A percentile compares a stretch with the other conserved stretches of the same genome.
phyloP scores from a whole-genome alignment of 495 filamentous ascomycete genomes.

The Aspergillus haitiensis region DNA sequence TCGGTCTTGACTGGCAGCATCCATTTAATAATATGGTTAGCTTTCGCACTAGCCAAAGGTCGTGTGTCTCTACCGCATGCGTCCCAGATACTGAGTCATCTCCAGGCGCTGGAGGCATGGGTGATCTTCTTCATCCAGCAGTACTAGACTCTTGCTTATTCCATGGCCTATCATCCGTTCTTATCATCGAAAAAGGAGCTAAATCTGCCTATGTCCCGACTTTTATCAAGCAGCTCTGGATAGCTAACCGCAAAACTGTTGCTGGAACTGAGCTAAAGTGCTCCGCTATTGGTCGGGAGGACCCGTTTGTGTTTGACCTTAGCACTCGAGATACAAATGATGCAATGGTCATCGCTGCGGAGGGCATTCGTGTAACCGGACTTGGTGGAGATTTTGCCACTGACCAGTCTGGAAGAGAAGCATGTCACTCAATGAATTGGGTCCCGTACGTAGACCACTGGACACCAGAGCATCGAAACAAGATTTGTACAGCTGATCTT shows the following conservation, averaged over 20 bases:
- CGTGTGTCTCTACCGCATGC: slow-evolving; percentile 11
- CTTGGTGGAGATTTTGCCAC: slow-evolving; percentile 9
- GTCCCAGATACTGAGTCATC: slow-evolving; percentile 6
- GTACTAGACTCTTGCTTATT: slow-evolving; percentile 11
- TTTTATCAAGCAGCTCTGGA: slow-evolving; percentile 17
- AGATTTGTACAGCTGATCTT: slow-evolving; percentile 7
- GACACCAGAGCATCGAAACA: slow-evolving; percentile 9
- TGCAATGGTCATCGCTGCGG: slow-evolving; percentile 6
- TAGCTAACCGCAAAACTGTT: slow-evolving; percentile 3
- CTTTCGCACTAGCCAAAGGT: slow-evolving; percentile 9
- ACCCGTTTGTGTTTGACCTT: slow-evolving; percentile 14
- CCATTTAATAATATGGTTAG: slow-evolving; percentile 14
- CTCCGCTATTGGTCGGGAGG: not conserved
- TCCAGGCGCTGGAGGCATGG: slow-evolving; percentile 4
- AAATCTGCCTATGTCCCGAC: slow-evolving; percentile 13
- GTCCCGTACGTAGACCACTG: slow-evolving; percentile 13
- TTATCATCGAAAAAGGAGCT: slow-evolving; percentile 5
- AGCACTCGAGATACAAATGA: not conserved
- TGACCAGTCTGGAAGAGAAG: not conserved
- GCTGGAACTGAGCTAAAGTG: slow-evolving; percentile 2
- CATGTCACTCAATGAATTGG: slow-evolving; percentile 11
- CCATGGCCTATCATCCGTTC: slow-evolving; percentile 10
- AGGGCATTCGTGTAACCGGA: slow-evolving; percentile 14
- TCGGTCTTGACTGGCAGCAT: slow-evolving; percentile 14
- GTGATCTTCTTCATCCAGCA: slow-evolving; percentile 15